These are phyloP conservation scores for Carex pumila DNA, from an alignment of 176 grass and related monocot genomes.

Conservation along the genomic window DNA sequence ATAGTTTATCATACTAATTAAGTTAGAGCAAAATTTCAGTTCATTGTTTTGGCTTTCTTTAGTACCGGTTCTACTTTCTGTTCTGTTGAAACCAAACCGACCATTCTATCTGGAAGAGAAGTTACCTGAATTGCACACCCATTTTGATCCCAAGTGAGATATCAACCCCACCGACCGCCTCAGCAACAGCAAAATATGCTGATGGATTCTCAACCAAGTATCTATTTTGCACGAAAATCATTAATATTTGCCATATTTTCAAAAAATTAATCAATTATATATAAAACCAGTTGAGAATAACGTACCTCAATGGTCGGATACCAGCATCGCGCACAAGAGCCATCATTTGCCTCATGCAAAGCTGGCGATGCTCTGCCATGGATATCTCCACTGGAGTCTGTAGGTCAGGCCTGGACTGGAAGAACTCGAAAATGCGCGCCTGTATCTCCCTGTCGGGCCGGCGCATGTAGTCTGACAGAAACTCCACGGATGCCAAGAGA, in stretches of 20 bases:
- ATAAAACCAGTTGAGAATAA: background rate
- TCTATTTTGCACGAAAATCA: background rate
- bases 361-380: conserved; percentile 64
- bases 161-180: conserved; percentile 73
- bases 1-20: background rate
- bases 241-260: background rate
- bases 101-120: conserved; percentile 1
- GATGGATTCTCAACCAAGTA: conserved; percentile 39
- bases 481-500: conserved; percentile 32
- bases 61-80: background rate
- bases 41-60: background rate
- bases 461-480: conserved; percentile 38
- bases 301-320: conserved; percentile 61
- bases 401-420: conserved; percentile 50
- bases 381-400: conserved; percentile 79
- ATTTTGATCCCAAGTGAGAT: conserved; percentile 87
- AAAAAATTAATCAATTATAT: background rate
- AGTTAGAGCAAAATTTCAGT: background rate
- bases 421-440: conserved; percentile 61
- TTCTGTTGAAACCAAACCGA: background rate
- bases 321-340: conserved; percentile 80
- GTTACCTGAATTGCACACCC: conserved; percentile 97
- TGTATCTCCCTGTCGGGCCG: conserved; percentile 47
- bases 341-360: conserved; percentile 77
- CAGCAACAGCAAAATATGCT: conserved; percentile 73